Evolutionary conservation across 257 asterid species (phyloP).

Genomic region (Nicotiana undulata): DNA sequence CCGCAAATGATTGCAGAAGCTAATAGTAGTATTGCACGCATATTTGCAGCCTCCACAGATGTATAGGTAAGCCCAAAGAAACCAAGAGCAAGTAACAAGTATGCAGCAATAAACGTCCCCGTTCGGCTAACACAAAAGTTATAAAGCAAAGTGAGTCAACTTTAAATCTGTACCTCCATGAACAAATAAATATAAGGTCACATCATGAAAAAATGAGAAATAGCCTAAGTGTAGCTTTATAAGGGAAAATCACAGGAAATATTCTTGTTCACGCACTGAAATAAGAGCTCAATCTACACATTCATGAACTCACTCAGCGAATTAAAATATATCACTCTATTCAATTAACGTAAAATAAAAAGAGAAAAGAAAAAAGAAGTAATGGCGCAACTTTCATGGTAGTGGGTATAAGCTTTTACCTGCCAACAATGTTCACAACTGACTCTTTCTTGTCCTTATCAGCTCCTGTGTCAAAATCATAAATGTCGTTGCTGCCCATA

Average conservation of each 20-base stretch:
- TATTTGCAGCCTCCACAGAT: slow-evolving; percentile 56
- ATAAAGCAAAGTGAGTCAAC: slow-evolving; percentile 10
- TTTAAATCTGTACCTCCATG: background rate
- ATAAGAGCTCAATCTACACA: background rate
- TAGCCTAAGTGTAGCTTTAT: background rate
- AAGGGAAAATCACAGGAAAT: background rate
- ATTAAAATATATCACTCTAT: background rate
- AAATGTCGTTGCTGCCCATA: slow-evolving; percentile 86
- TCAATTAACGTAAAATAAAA: background rate
- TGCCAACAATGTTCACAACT: slow-evolving; percentile 67
- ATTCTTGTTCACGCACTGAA: background rate
- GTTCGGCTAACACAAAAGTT: slow-evolving; percentile 50
- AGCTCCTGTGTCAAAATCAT: slow-evolving; percentile 92
- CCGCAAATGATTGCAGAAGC: slow-evolving; percentile 65
- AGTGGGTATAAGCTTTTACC: slow-evolving; percentile 33
- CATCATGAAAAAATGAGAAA: background rate
- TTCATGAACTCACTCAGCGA: background rate
- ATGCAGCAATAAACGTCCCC: slow-evolving; percentile 55
- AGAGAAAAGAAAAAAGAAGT: background rate
- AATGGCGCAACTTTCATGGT: background rate
- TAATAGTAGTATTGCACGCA: slow-evolving; percentile 45
- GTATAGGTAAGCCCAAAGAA: slow-evolving; percentile 59
- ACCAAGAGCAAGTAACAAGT: slow-evolving; percentile 63
- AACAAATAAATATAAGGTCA: background rate
- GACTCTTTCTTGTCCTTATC: slow-evolving; percentile 95